Conservation (phyloP, 2,329 filamentous ascomycete species). For the Daldinia sp. region DNA sequence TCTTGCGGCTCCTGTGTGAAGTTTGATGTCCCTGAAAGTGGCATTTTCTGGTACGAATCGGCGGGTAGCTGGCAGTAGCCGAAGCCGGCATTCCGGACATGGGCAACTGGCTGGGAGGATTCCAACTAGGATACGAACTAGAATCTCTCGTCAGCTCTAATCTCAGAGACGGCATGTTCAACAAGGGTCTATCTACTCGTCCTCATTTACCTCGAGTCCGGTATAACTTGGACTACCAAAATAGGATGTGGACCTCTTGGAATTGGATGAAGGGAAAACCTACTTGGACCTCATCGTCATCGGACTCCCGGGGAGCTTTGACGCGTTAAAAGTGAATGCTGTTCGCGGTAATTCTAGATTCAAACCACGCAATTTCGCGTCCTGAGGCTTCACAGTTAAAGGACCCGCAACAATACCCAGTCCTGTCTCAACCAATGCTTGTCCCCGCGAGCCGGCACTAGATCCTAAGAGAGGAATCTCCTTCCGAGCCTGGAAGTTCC, state of each 20-base stretch:
- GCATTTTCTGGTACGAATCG: conserved; percentile 63
- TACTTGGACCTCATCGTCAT: conserved; percentile 68
- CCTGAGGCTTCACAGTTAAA: conserved; percentile 62
- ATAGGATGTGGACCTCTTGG: not conserved
- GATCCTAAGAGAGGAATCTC: conserved; percentile 86
- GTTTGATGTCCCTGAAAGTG: conserved; percentile 56
- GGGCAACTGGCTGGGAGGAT: conserved; percentile 53
- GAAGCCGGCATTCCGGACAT: conserved; percentile 60
- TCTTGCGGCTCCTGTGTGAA: conserved; percentile 63
- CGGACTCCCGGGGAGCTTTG: conserved; percentile 62
- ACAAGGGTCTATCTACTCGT: not conserved
- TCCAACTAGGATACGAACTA: conserved; percentile 68
- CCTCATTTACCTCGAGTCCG: not conserved
- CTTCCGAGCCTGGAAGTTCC: conserved; percentile 94
- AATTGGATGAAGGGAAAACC: conserved; percentile 44
- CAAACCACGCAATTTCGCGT: conserved; percentile 59
- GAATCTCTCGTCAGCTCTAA: conserved; percentile 42
- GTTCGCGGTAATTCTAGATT: conserved; percentile 65
- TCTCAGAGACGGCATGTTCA: not conserved
- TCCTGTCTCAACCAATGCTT: conserved; percentile 72
- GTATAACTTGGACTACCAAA: not conserved
- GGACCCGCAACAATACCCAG: conserved; percentile 67
- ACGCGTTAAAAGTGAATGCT: conserved; percentile 65
- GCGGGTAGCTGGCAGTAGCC: conserved; percentile 57
- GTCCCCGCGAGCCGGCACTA: conserved; percentile 79